Evolutionary conservation across 75 land plant genomes (phyloP).

Genomic region (Pinus tabuliformis): DNA sequence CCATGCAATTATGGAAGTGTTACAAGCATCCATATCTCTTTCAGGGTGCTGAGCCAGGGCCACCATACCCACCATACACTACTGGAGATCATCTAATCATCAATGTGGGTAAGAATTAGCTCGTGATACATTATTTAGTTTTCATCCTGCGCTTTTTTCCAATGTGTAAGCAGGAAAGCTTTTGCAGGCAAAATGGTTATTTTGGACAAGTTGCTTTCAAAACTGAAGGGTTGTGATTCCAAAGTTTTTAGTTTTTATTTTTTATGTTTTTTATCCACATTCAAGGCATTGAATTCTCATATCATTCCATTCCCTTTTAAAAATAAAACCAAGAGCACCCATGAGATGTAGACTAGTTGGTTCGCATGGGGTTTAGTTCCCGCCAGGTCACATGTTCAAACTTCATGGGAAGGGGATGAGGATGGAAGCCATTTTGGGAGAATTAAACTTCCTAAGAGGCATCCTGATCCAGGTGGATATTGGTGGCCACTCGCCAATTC

Average conservation of each 20-base stretch:
- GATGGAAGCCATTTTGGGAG: no score
- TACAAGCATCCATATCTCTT: slow-evolving; percentile 98
- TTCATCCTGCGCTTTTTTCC: slow-evolving; percentile 68
- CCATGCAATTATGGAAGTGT: slow-evolving; percentile 97
- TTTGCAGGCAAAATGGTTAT: slow-evolving; percentile 23
- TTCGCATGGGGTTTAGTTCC: no score
- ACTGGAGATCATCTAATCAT: slow-evolving; percentile 91
- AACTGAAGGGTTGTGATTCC: slow-evolving; percentile 86
- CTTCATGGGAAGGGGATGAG: no score
- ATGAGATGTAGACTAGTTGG: no score
- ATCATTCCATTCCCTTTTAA: neutral
- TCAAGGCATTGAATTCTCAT: slow-evolving; percentile 10
- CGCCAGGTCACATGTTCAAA: no score
- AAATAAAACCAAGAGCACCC: no score
- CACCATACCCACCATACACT: slow-evolving; percentile 98
- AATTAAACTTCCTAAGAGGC: no score
- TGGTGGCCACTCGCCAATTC: no score
- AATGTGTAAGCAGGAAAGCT: no score
- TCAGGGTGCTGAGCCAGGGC: slow-evolving; percentile 99
- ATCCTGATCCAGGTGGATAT: no score
- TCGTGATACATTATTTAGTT: neutral
- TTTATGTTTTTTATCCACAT: slow-evolving; percentile 34
- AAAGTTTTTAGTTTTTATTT: slow-evolving; percentile 81
- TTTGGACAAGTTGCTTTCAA: slow-evolving; percentile 91
- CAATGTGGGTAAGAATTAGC: slow-evolving; percentile 63